Evolutionary conservation across 345 rosid species (phyloP), one percentile per base, ranked within the genome.

Genomic region (Lepidium didymum): DNA sequence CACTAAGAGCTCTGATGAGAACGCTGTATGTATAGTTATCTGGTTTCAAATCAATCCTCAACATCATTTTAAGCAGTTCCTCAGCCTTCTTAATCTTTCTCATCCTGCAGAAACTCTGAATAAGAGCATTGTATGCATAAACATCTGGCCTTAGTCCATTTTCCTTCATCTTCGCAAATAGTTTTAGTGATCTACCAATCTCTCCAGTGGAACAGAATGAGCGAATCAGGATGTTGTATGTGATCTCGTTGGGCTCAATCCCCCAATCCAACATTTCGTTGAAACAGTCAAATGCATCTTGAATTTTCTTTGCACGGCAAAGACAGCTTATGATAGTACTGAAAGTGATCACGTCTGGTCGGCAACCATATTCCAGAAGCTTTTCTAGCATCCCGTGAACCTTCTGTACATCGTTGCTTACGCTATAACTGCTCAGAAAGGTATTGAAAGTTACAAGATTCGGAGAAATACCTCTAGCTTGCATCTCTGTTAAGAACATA

Each of bases 241-340:
- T 89, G 62, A 86, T 80, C 64, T 78, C 78, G 70, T 81, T 94
- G 45, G 95, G 96, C 69, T 81, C 49, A 72, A 89, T 77, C n/a
- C 87, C 87, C 96, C 99, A 91, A 56, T 81, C 83, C 62, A 73
- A 34, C 96, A 91, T 89, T 80, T 94, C 99, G 34, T 69, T 27
- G 51, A 94, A 84, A 82, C 99, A 91, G 67, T 78, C 84, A 46
- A 91, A 82, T 14, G 99, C 96, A 75, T 94, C 97, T 35, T 86
- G 84, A 19, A 80, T 53, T 75, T 54, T 70, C 42, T 77, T 73
- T 62, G 80, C 84, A 77, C 82, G 83, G 72, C 92, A 88, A 58
- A 94, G 92, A 55, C 95, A 86, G 56, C 84, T 91, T 42, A 93
- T 87, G 54, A 93, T 56, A 46, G 88, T 75, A 77, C 81, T 83